Evolutionary conservation across 2,329 filamentous ascomycete genomes (phyloP).

Genomic region (Trichoderma sp.): DNA sequence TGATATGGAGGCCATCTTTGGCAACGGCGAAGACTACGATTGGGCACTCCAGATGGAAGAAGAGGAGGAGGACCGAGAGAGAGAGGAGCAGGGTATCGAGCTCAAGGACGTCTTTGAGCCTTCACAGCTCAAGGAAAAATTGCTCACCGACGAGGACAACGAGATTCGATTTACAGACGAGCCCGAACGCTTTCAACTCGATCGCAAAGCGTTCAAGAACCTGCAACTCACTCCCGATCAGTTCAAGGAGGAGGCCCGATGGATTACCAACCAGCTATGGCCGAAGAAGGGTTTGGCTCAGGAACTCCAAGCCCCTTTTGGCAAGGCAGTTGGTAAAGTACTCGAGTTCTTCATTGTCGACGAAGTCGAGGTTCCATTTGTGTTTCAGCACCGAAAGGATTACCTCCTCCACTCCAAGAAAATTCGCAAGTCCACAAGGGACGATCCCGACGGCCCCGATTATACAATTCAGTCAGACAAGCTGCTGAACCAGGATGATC

Average conservation of each 20-base stretch:
- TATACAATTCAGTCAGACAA: conserved; percentile 79
- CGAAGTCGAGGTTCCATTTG: conserved; percentile 93
- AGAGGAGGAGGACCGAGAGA: conserved; percentile 73
- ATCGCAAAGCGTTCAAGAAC: conserved; percentile 83
- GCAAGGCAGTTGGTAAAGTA: conserved; percentile 84
- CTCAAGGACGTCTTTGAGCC: conserved; percentile 98
- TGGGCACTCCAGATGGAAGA: conserved; percentile 91
- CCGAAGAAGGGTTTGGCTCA: conserved; percentile 75
- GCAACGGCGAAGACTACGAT: conserved; percentile 91
- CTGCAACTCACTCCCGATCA: conserved; percentile 78
- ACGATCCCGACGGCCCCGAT: conserved; percentile 69
- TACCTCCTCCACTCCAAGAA: conserved; percentile 90
- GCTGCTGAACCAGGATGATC: conserved; percentile 83
- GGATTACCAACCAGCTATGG: conserved; percentile 89
- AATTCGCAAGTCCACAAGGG: conserved; percentile 56
- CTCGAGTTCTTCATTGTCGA: conserved; percentile 94
- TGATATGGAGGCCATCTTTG: conserved; percentile 95
- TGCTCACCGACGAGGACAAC: conserved; percentile 95
- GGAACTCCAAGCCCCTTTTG: conserved; percentile 78
- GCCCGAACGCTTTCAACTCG: conserved; percentile 90
- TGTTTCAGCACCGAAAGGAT: conserved; percentile 97
- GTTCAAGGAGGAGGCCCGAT: conserved; percentile 83
- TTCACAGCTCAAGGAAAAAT: conserved; percentile 87
- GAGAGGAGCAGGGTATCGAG: conserved; percentile 80
- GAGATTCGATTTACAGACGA: conserved; percentile 83